A percentile compares a stretch with the other conserved stretches of the same genome.
Conservation (phyloP, 2,329 filamentous ascomycete genomes). For the Penicillium sp. region DNA sequence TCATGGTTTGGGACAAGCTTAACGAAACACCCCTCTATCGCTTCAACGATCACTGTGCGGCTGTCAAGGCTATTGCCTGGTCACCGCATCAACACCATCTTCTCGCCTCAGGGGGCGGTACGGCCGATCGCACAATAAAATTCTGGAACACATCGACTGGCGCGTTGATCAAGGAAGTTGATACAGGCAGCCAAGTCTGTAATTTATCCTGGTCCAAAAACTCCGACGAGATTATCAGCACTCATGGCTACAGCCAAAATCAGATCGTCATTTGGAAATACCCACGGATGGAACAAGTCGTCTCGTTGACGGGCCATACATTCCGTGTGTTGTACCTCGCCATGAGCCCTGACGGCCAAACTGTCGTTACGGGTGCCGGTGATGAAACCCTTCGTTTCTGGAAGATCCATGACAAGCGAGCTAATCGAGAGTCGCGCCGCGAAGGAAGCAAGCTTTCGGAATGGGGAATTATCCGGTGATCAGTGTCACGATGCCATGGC, state of each 20-base stretch:
- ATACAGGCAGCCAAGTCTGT: constrained; percentile 97
- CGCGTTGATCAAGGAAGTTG: constrained; percentile 73
- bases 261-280: constrained; percentile 99
- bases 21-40: constrained; percentile 89
- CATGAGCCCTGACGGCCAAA: constrained; percentile 92
- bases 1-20: constrained; percentile 97
- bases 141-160: constrained; percentile 96
- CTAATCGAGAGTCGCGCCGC: constrained; percentile 62
- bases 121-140: constrained; percentile 90
- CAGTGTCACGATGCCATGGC: constrained; percentile 1
- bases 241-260: constrained; percentile 95
- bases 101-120: constrained; percentile 91
- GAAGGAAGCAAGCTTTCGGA: constrained; percentile 62
- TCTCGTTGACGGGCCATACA: constrained; percentile 89
- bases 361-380: constrained; percentile 90
- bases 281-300: constrained; percentile 94
- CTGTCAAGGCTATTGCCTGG: constrained; percentile 97
- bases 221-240: constrained; percentile 94
- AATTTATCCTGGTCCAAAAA: constrained; percentile 97
- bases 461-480: constrained; percentile 70
- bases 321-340: constrained; percentile 93
- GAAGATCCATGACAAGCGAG: constrained; percentile 86
- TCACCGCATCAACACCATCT: constrained; percentile 91
- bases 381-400: constrained; percentile 96
- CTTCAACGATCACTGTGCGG: constrained; percentile 89